Conservation (phyloP, 352 stramenopile species). For the Pythium periplocum region DNA sequence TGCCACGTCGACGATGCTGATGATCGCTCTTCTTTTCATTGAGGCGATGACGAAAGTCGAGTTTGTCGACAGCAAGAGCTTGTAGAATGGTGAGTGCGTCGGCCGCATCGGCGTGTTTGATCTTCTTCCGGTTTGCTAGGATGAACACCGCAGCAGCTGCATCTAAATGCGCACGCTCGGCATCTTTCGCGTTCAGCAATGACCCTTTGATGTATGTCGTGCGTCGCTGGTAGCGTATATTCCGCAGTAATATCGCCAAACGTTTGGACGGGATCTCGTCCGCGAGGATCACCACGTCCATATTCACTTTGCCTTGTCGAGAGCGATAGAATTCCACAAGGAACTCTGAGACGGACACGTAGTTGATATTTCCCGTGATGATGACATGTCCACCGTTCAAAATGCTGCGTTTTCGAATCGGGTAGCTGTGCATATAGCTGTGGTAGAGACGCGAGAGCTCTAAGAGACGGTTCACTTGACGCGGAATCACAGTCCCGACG, state of each 20-base stretch:
- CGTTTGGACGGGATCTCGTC: constrained; percentile 27
- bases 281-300: constrained; percentile 53
- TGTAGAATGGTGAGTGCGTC: constrained; percentile 54
- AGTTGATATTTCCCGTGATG: constrained; percentile 37
- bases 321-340: constrained; percentile 57
- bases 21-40: constrained; percentile 1
- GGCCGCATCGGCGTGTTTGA: constrained; percentile 29
- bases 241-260: constrained; percentile 33
- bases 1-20: constrained; percentile 1
- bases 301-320: constrained; percentile 47
- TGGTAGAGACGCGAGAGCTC: constrained; percentile 43
- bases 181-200: constrained; percentile 44
- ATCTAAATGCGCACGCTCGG: constrained; percentile 37
- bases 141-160: constrained; percentile 51
- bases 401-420: constrained; percentile 26
- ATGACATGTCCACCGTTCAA: constrained; percentile 46
- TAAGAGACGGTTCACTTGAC: constrained; percentile 46
- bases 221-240: constrained; percentile 36
- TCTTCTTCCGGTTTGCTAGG: constrained; percentile 39
- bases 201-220: constrained; percentile 54
- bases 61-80: constrained; percentile 46
- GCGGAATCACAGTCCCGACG: constrained; percentile 53
- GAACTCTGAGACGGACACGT: constrained; percentile 43
- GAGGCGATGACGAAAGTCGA: constrained; percentile 20
- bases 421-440: constrained; percentile 51